A percentile compares a stretch with the other conserved stretches of the same genome.
phyloP scores from a whole-genome alignment of 345 rosid genomes.

The Populus nigra region DNA sequence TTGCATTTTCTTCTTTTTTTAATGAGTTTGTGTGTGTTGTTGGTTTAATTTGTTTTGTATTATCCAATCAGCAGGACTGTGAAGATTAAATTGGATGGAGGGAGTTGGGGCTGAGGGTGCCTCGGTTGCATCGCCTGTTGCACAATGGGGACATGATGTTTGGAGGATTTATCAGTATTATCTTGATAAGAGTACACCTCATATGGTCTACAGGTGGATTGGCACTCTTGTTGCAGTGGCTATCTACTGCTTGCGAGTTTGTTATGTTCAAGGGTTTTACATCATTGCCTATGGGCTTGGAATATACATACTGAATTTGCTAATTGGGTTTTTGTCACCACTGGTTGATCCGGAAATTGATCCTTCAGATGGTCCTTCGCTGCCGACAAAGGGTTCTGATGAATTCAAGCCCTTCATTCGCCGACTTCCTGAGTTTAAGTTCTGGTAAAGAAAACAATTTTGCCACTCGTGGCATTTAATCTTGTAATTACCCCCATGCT shows the following conservation, averaged over 20 bases:
- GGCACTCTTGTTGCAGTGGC: conserved; percentile 55
- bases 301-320: conserved; percentile 78
- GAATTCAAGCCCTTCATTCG: conserved; percentile 97
- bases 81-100: conserved; percentile 53
- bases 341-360: conserved; percentile 86
- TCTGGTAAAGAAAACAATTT: conserved; percentile 60
- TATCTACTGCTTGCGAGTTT: conserved; percentile 66
- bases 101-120: conserved; percentile 64
- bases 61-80: conserved; percentile 27
- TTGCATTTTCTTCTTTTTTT: background rate
- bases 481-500: background rate
- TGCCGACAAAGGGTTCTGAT: conserved; percentile 93
- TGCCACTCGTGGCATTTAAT: background rate
- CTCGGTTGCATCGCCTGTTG: conserved; percentile 55
- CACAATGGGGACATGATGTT: conserved; percentile 63
- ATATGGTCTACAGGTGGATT: conserved; percentile 73
- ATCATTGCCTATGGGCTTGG: conserved; percentile 88
- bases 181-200: conserved; percentile 89
- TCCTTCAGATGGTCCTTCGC: conserved; percentile 64
- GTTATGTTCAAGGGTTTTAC: conserved; percentile 79
- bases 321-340: conserved; percentile 93
- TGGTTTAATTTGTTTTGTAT: conserved; percentile 14
- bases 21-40: background rate
- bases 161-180: conserved; percentile 83
- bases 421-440: conserved; percentile 92